Evolutionary conservation across 1,139 yeast species (phyloP), one percentile per base, ranked within the genome.

Genomic region (Zygosaccharomyces sapae): DNA sequence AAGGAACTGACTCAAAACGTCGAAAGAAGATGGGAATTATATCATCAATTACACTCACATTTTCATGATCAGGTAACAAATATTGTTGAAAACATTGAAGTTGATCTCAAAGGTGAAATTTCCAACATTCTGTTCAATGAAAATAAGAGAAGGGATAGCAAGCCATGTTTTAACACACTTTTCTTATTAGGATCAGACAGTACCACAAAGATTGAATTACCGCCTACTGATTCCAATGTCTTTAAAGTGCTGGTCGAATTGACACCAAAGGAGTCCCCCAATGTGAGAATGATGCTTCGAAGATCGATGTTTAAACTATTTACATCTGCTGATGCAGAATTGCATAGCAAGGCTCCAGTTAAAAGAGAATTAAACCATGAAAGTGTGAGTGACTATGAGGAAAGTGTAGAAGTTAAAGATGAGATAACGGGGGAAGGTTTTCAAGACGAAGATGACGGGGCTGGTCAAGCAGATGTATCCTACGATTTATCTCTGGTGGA

Each of bases 11-110:
- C 49, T 2, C 61, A 55, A 1, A 59, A 60, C 36, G 64, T 61
- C 2, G 43, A 56, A 12, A 51, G 56, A 43, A 54, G 76, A 51
- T 71, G 75, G 74, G 54, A 57, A 4, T 49, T 66, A 40, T 72
- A 66, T 51, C 56, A 63, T 25, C 63, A 62, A 34, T 45, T 65
- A 22, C 59, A 62, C 43, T 55, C 61, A 3, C 62, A 63, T 43
- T 65, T 63, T 47, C 67, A 65, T 40, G 40, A 47, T 10, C 59
- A 59, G 33, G 67, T 65, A 3, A 61, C 55, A 27, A 50, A 50
- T 33, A 63, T 65, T 43, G 44, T 63, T 4, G 57, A 55, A 7
- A 56, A 57, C 44, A 60, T 63, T 48, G 63, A 61, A 38, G 47
- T 43, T 6, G 65, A 62, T 43, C 45, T 62, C 46, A 57, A 57